A percentile compares a stretch with the other conserved stretches of the same genome.
Conservation (phyloP, 306 rosid species). For the Trichosanthes truncata region DNA sequence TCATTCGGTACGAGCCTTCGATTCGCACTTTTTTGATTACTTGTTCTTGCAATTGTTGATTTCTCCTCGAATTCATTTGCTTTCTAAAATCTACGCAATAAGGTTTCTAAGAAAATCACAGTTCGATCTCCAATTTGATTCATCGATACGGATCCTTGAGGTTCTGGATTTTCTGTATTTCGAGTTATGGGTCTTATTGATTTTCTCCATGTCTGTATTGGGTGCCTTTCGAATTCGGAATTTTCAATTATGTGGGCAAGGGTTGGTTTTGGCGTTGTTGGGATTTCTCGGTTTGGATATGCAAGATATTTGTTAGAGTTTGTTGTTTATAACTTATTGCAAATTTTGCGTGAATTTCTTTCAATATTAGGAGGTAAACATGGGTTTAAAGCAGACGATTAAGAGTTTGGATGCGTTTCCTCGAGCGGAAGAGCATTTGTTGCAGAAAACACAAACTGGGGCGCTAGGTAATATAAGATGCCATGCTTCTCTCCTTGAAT, state of each 20-base stretch:
- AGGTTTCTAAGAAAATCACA: neutral
- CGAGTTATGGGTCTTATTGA: neutral
- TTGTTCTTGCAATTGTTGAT: neutral
- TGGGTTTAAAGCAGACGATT: slow-evolving; percentile 72
- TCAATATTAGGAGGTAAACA: slow-evolving; percentile 10
- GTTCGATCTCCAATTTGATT: neutral
- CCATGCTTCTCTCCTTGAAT: neutral
- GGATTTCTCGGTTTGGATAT: neutral
- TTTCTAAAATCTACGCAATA: neutral
- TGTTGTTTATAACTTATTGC: neutral
- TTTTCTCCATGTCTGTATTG: neutral
- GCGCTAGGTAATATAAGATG: slow-evolving; percentile 54
- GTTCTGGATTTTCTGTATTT: neutral
- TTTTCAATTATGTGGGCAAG: neutral
- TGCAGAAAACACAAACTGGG: slow-evolving; percentile 91
- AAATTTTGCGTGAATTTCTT: neutral
- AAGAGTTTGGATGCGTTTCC: slow-evolving; percentile 91
- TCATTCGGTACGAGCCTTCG: neutral
- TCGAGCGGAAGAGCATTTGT: slow-evolving; percentile 90
- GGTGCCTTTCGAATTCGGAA: neutral
- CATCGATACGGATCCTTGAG: slow-evolving; percentile 1
- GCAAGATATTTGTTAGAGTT: neutral
- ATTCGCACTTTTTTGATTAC: neutral
- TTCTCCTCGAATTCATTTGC: neutral
- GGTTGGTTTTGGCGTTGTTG: neutral